These are phyloP conservation scores for Aurantiochytrium sp. DNA, from an alignment of 108 stramenopile genomes.

Conservation along the genomic window DNA sequence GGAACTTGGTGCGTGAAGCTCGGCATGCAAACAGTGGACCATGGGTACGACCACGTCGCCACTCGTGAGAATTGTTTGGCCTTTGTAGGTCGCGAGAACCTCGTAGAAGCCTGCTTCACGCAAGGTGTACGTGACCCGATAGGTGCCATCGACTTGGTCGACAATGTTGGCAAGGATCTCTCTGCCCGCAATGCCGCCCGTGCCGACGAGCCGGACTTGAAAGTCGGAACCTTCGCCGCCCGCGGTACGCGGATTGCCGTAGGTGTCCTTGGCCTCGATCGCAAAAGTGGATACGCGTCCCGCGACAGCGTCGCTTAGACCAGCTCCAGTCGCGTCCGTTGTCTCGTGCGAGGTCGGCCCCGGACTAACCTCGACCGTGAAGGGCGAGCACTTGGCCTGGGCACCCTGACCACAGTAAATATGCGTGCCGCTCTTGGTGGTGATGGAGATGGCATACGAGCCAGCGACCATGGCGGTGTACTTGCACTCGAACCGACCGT, in stretches of 20 bases:
- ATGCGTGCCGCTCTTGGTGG: slow-evolving; percentile 59
- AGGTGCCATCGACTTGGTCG: slow-evolving; percentile 68
- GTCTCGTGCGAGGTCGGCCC: slow-evolving; percentile 58
- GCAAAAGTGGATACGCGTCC: slow-evolving; percentile 63
- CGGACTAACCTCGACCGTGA: slow-evolving; percentile 60
- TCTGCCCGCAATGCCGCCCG: background rate
- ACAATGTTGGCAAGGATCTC: slow-evolving; percentile 46
- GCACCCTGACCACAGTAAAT: slow-evolving; percentile 75
- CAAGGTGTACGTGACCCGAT: slow-evolving; percentile 67
- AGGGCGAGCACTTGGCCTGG: slow-evolving; percentile 70
- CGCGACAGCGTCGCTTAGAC: slow-evolving; percentile 63
- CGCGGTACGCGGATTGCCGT: slow-evolving; percentile 61
- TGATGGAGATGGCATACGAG: slow-evolving; percentile 63
- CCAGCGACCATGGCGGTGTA: slow-evolving; percentile 71
- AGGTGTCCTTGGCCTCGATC: slow-evolving; percentile 74
- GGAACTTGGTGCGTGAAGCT: slow-evolving; percentile 61
- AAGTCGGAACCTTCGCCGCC: slow-evolving; percentile 67
- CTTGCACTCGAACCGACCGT: slow-evolving; percentile 60
- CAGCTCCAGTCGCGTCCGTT: slow-evolving; percentile 50
- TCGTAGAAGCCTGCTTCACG: slow-evolving; percentile 64
- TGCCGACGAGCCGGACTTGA: slow-evolving; percentile 25
- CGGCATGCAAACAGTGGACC: slow-evolving; percentile 62
- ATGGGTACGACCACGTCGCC: slow-evolving; percentile 39
- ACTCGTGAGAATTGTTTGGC: slow-evolving; percentile 57
- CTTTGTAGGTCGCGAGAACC: slow-evolving; percentile 56